Conservation (phyloP, 345 rosid species). For the Eucalyptus cladocalyx region DNA sequence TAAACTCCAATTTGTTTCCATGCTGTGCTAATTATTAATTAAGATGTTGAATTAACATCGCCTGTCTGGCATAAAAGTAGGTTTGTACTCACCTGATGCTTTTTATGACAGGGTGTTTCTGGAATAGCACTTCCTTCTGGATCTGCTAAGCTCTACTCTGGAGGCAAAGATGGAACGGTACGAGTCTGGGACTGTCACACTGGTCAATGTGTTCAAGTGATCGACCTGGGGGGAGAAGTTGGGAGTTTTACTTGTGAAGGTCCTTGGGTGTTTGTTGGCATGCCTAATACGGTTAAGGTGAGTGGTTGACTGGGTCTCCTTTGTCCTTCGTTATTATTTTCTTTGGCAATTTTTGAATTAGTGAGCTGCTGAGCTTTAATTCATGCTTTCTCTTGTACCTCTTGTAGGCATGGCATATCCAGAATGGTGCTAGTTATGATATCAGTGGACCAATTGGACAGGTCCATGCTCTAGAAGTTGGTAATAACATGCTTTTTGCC, state of each 20-base stretch:
- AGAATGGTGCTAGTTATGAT: slow-evolving; percentile 11
- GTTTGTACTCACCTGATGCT: background rate
- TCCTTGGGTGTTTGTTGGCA: slow-evolving; percentile 51
- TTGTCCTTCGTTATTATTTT: background rate
- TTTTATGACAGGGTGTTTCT: slow-evolving; percentile 11
- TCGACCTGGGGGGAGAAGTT: slow-evolving; percentile 26
- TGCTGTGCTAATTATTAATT: background rate
- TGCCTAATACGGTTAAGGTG: slow-evolving; percentile 43
- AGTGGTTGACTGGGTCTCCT: background rate
- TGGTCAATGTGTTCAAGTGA: slow-evolving; percentile 22
- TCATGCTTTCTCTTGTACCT: background rate
- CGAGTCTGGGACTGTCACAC: slow-evolving; percentile 41
- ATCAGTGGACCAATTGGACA: slow-evolving; percentile 34
- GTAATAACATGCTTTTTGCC: slow-evolving; percentile 36
- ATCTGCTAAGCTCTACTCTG: slow-evolving; percentile 47
- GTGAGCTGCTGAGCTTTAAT: background rate
- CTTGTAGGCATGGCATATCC: slow-evolving; percentile 38
- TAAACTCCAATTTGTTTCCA: background rate
- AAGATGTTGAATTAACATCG: background rate
- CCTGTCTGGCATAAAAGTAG: background rate
- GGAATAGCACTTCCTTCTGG: slow-evolving; percentile 41
- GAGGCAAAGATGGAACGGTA: slow-evolving; percentile 35
- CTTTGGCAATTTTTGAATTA: background rate
- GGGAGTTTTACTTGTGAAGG: slow-evolving; percentile 40
- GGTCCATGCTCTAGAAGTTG: slow-evolving; percentile 25